A percentile compares a stretch with the other conserved stretches of the same genome.
These are phyloP conservation scores for Breviolum minutum DNA, from an alignment of 73 alveolate genomes.

Conservation along the genomic window DNA sequence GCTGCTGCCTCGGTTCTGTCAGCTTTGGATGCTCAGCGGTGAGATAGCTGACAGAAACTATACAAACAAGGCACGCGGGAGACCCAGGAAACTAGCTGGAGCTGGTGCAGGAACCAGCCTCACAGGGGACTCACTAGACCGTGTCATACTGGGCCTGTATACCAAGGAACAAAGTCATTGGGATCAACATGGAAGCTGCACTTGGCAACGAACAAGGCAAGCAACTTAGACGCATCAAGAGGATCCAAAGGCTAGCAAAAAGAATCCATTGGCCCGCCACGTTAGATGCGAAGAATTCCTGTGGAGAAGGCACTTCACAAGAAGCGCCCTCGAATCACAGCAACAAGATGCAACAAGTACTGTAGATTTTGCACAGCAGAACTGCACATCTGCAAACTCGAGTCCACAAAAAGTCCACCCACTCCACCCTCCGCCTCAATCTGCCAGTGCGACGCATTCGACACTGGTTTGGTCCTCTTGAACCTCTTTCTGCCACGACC, in stretches of 20 bases:
- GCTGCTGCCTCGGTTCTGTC: neutral
- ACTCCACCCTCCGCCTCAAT: slow-evolving; percentile 11
- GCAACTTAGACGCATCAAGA: slow-evolving; percentile 69
- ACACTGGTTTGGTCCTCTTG: neutral
- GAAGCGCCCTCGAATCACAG: neutral
- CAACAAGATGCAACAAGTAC: neutral
- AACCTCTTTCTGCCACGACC: slow-evolving; percentile 49
- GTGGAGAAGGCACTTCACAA: neutral
- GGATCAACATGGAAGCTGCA: neutral
- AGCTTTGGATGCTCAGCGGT: neutral
- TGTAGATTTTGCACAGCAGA: neutral
- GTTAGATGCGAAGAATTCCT: slow-evolving; percentile 77
- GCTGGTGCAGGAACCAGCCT: slow-evolving; percentile 67
- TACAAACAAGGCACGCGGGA: slow-evolving; percentile 38
- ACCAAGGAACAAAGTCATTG: neutral
- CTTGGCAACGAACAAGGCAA: neutral
- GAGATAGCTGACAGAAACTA: neutral
- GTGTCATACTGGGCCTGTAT: neutral
- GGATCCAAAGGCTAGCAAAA: slow-evolving; percentile 53
- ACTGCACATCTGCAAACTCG: neutral
- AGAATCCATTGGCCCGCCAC: slow-evolving; percentile 88
- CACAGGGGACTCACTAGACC: neutral
- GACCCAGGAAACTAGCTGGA: slow-evolving; percentile 60
- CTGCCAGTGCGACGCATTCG: slow-evolving; percentile 33
- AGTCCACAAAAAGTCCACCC: neutral